Evolutionary conservation across 208 protist genomes (phyloP), one percentile per base, ranked within the genome.

Genomic region (Acanthamoeba divionensis): DNA sequence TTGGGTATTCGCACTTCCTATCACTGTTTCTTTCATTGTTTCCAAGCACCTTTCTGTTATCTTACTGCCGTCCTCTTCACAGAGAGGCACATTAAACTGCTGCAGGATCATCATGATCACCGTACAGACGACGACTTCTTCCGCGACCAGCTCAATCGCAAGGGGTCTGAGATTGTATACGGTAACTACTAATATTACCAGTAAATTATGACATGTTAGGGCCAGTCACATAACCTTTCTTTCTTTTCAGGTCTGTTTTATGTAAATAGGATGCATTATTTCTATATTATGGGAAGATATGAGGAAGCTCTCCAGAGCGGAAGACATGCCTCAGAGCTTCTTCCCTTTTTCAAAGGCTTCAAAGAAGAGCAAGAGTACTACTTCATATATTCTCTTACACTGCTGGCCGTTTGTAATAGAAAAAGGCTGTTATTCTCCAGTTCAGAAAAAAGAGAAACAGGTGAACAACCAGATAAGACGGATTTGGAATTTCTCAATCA

Each of bases 261-360:
- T 54, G 65, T 54, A 10, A 54, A 66, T 18, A 31, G 21, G 6
- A 85, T 85, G 75, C 75, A 85, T 38, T 85, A 85, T 36, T 31
- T 85, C 33, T 85, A 85, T 54, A 85, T 85, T 9, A 85, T 85
- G 75, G 75, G 75, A 5, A 48, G 75, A 3, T 65, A 85, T 54
- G 52, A 2, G 0, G 75, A n/a, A n/a, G n/a, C n/a, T n/a, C n/a
- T n/a, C n/a, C n/a, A n/a, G n/a, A n/a, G n/a, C n/a, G n/a, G n/a
- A 85, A 38, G 75, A 38, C 73, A 29, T 83, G 26, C 48, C 38
- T 24, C 13, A 5, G 57, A 9, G 4, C 5, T 1, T 0, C 1
- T 8, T 38, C 45, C 18, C 9, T 6, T 41, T 3, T 13, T 0
- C 2, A 8, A 66, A 66, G 12, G 21, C 9, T 66, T 12, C 33